Evolutionary conservation across 73 alveolate species (phyloP), one percentile per base, ranked within the genome.

Genomic region (Paramecium sexaurelia): DNA sequence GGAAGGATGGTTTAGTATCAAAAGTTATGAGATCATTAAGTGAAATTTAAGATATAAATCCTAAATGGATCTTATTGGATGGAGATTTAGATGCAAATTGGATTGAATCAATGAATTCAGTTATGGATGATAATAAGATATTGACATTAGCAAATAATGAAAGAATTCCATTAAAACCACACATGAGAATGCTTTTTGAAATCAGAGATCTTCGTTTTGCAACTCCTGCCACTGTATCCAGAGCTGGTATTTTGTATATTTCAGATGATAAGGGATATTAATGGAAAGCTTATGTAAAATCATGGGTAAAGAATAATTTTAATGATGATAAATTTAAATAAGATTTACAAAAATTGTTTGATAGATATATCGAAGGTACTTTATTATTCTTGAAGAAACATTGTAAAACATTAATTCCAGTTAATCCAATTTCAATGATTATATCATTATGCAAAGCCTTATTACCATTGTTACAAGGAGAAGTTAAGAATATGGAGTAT

Each of bases 1-100:
- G 99, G 99, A 98, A 98, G 95, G 99, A 99, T 96, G 99, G 99
- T 84, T 96, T 99, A 83, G 95, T 99, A 92, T 98, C 99, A 51
- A 99, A 98, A 94, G 97, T 99, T 55, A 97, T 99, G 99, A 96
- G 99, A 84, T 91, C 98, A n/a, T 97, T 99, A 92, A 98, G 99
- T 41, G 98, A 97, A 84, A 93, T 97, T 3, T 97, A 99, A 26
- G 99, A 98, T 94, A 93, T 98, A 24, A 96, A 95, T 90, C 99
- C 99, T 85, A 99, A 99, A 95, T 99, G 99, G 99, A 97, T 99
- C 83, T 93, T 96, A 55, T 94, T 98, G 45, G 99, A 98, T 95
- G 99, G 99, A 37, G 99, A 99, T 94, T 93, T 99, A 88, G 99
- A 99, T 96, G 99, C 99, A 73, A 99, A 99, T 94, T 99, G 99